Percentiles rank a stretch among this genome's conserved stretches.
Evolutionary conservation across 2,329 filamentous ascomycete genomes (phyloP).

Genomic region (Hortaea werneckii): DNA sequence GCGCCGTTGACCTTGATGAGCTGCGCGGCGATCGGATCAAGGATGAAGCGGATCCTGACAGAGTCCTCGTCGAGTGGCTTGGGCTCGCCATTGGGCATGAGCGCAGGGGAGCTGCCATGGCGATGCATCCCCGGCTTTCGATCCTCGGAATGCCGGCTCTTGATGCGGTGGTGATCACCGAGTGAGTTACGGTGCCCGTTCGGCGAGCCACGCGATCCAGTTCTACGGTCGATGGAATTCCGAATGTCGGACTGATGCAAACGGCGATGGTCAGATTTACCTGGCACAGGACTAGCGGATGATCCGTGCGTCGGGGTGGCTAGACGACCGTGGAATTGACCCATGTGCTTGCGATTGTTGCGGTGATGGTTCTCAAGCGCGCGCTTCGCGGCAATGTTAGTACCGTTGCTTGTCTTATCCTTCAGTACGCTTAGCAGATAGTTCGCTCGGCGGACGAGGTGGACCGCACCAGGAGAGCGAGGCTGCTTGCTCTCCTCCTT

Average conservation of each 20-base stretch:
- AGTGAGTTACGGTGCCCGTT: conserved; percentile 31
- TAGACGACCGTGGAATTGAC: conserved; percentile 43
- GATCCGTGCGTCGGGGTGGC: conserved; percentile 48
- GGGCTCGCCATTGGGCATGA: conserved; percentile 25
- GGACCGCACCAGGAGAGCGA: conserved; percentile 92
- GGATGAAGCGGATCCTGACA: conserved; percentile 41
- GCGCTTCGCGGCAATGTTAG: conserved; percentile 64
- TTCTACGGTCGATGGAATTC: conserved; percentile 29
- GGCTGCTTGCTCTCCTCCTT: conserved; percentile 61
- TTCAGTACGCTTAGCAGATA: conserved; percentile 92
- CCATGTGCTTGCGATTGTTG: conserved; percentile 72
- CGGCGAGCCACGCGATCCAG: conserved; percentile 31
- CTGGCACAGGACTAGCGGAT: conserved; percentile 61
- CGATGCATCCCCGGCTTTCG: conserved; percentile 29
- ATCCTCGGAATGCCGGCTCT: conserved; percentile 46
- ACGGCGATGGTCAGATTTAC: conserved; percentile 27
- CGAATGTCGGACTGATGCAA: conserved; percentile 21
- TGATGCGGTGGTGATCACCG: conserved; percentile 34
- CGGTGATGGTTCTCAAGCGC: conserved; percentile 87
- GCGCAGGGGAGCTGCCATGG: conserved; percentile 26
- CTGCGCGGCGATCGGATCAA: conserved; percentile 51
- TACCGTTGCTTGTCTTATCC: conserved; percentile 57
- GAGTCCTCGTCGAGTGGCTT: conserved; percentile 34
- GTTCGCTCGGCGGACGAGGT: conserved; percentile 87
- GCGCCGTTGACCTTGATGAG: conserved; percentile 51